Base-by-base conservation (phyloP, 2,329 filamentous ascomycete genomes). In the Microcyclosporella mali region DNA sequence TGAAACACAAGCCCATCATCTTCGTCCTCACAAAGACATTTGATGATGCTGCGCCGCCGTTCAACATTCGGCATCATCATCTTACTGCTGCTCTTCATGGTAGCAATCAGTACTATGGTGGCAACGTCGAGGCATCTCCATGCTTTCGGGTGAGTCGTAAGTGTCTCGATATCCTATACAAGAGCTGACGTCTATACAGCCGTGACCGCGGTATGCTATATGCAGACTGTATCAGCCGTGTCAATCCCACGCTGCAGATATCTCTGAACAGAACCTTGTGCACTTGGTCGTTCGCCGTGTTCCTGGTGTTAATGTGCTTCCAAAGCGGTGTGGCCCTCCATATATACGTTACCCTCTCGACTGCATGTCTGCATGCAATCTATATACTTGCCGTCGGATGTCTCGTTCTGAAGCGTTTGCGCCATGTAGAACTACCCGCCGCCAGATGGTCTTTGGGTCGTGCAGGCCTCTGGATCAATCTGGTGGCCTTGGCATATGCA, bases 171-270 rank as follows among this genome's bases (percentile, higher is more conserved):
- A 15, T 33, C 17, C 6, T 18, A 25, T 25, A 4, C 6, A 25
- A 25, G 21, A 25, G 21, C 21, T 25, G 9, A 25, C 21, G 9
- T 6, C 21, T 25, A 18, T 47, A 53, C 55, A 79, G 76, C 57
- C 72, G 70, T 56, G 67, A 70, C 45, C 55, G 61, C 28, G 68
- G 64, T n/a, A 45, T 67, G 12, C 66, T 66, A 0, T 70, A 59
- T 43, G 55, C 61, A 14, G 37, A 51, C 1, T 64, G 61, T 33
- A 63, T 74, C 15, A 59, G 46, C 18, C 43, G 44, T 21, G 52
- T 60, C 34, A 40, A 51, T 17, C 38, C 45, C 12, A 41, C 16
- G 16, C 50, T 50, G 21, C 43, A 55, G 10, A 50, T 54, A 6
- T 56, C 59, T 2, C 42, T 58, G n/a, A 60, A 59, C 33, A 54